Conservation (phyloP, 768 basidiomycete genomes). For the Suillus lakei region DNA sequence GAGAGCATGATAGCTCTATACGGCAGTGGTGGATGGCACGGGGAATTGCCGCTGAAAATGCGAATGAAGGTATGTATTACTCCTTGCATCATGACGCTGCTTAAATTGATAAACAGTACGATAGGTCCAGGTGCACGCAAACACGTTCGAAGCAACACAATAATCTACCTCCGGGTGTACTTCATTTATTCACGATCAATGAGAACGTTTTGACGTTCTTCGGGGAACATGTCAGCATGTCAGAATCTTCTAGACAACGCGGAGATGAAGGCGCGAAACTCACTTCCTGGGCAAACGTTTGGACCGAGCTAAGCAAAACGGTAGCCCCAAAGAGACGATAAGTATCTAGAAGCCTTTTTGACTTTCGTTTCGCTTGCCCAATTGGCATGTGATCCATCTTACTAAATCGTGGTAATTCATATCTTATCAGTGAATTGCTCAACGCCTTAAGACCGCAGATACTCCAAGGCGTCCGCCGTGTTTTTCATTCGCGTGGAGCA, state of each 20-base stretch:
- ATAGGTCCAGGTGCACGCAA: not conserved
- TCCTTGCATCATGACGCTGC: not conserved
- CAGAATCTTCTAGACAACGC: not conserved
- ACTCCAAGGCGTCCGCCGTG: not conserved
- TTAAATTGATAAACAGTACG: not conserved
- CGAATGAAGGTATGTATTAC: not conserved
- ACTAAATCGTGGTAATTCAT: constrained; percentile 2
- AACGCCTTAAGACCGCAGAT: constrained; percentile 5
- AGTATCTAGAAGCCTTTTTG: not conserved
- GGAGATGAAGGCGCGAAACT: constrained; percentile 6
- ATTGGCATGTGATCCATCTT: constrained; percentile 2
- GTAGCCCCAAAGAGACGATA: not conserved
- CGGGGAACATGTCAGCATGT: constrained; percentile 2
- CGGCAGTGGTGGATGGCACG: not conserved
- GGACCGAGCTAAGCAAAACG: not conserved
- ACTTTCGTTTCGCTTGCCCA: not conserved
- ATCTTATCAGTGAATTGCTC: constrained; percentile 5
- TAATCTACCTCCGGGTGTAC: not conserved
- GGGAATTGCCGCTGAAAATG: not conserved
- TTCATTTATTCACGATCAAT: not conserved
- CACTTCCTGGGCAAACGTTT: not conserved
- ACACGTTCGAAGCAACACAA: not conserved
- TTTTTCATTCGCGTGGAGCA: not conserved
- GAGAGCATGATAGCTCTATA: not conserved
- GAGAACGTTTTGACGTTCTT: not conserved